phyloP scores from a whole-genome alignment of 306 rosid species.

The Pterocarpus santalinus region DNA sequence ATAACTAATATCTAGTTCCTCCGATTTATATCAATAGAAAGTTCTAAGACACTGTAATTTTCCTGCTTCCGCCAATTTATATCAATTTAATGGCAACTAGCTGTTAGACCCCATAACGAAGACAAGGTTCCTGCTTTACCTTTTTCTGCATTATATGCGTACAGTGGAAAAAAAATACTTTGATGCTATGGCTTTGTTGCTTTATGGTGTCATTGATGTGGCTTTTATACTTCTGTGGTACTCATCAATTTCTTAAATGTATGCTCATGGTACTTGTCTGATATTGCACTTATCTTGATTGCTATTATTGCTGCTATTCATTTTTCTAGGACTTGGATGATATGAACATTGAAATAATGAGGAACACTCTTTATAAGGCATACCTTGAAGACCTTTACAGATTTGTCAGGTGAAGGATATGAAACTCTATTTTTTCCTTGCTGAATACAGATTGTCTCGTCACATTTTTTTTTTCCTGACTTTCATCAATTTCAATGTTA shows the following conservation, averaged over 20 bases:
- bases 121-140: background rate
- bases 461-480: background rate
- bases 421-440: background rate
- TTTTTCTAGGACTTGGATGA: constrained; percentile 82
- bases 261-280: background rate
- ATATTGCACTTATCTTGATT: constrained; percentile 34
- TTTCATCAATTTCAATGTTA: constrained; percentile 46
- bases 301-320: constrained; percentile 17
- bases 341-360: too few relatives aligned
- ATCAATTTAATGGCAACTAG: background rate
- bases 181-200: constrained; percentile 6
- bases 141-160: background rate
- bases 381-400: constrained; percentile 95
- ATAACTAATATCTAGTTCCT: constrained; percentile 15
- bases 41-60: background rate
- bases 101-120: background rate
- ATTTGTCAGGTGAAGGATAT: constrained; percentile 83
- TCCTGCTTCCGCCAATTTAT: too few relatives aligned
- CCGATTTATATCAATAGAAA: background rate
- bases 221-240: background rate
- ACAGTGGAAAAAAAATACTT: background rate
- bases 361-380: constrained; percentile 98
- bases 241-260: too few relatives aligned
- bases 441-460: constrained; percentile 5
- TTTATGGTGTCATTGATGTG: constrained; percentile 3